A percentile compares a stretch with the other conserved stretches of the same genome.
Evolutionary conservation across 1,139 yeast genomes (phyloP).

Genomic region (Blastobotrys serpentis): DNA sequence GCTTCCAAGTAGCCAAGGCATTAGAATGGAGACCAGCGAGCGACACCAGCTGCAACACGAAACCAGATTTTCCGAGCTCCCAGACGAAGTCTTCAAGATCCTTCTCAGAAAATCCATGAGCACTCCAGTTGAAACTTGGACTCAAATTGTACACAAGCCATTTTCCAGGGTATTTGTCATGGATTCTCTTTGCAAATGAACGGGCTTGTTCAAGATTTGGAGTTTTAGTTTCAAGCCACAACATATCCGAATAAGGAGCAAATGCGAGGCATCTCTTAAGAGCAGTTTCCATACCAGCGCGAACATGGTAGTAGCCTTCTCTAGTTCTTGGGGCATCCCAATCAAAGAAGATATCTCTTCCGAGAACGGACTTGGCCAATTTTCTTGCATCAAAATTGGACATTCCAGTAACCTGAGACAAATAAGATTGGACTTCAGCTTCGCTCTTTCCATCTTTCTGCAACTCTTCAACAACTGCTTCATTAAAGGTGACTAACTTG

Average conservation of each 20-base stretch:
- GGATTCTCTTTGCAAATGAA: conserved; percentile 49
- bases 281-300: conserved; percentile 53
- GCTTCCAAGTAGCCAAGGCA: conserved; percentile 51
- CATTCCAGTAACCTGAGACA: conserved; percentile 32
- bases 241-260: conserved; percentile 63
- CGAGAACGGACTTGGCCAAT: conserved; percentile 37
- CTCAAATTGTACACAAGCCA: conserved; percentile 58
- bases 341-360: conserved; percentile 45
- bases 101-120: conserved; percentile 50
- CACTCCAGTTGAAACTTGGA: conserved; percentile 60
- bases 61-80: conserved; percentile 56
- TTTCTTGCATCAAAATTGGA: conserved; percentile 40
- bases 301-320: conserved; percentile 54
- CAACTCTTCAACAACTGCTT: conserved; percentile 43
- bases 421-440: conserved; percentile 33
- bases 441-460: conserved; percentile 38
- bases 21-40: conserved; percentile 55
- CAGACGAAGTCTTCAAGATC: conserved; percentile 51
- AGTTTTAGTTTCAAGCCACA: conserved; percentile 98
- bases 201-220: conserved; percentile 76
- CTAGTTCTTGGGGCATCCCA: conserved; percentile 61
- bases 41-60: conserved; percentile 53
- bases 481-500: conserved; percentile 48
- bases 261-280: conserved; percentile 51
- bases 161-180: conserved; percentile 49